Conservation (phyloP, 1,284 basidiomycete species). For the Fomitopsis pinicola region DNA sequence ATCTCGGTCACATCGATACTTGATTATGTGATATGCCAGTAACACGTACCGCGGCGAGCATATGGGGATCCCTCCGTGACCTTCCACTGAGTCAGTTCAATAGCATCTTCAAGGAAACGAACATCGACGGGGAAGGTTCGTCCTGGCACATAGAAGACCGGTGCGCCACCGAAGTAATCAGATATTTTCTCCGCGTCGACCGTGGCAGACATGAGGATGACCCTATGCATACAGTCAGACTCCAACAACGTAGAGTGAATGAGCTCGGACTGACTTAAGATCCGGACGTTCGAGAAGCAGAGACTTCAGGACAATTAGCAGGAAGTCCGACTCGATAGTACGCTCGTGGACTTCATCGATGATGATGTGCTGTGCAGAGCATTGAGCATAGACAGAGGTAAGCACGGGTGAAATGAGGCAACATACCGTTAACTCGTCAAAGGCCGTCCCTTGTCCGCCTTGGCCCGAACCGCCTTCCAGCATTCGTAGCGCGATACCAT, state of each 20-base stretch:
- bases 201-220: slow-evolving; percentile 98
- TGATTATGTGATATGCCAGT: neutral
- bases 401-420: neutral
- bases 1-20: neutral
- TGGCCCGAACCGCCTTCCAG: slow-evolving; percentile 75
- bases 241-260: neutral
- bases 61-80: slow-evolving; percentile 86
- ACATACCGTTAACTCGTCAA: slow-evolving; percentile 89
- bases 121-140: slow-evolving; percentile 96
- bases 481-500: slow-evolving; percentile 97
- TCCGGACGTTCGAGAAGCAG: slow-evolving; percentile 77
- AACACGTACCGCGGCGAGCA: slow-evolving; percentile 56
- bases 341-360: slow-evolving; percentile 94
- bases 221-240: slow-evolving; percentile 39
- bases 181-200: slow-evolving; percentile 94
- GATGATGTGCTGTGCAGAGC: slow-evolving; percentile 64
- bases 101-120: slow-evolving; percentile 88
- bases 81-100: slow-evolving; percentile 84
- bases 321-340: slow-evolving; percentile 96
- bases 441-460: slow-evolving; percentile 68
- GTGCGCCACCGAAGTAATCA: slow-evolving; percentile 89
- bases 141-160: slow-evolving; percentile 86
- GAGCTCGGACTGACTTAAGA: slow-evolving; percentile 58
- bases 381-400: neutral
- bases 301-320: slow-evolving; percentile 94